phyloP scores from a whole-genome alignment of 2,329 filamentous ascomycete species.

The Cladophialophora yegresii region DNA sequence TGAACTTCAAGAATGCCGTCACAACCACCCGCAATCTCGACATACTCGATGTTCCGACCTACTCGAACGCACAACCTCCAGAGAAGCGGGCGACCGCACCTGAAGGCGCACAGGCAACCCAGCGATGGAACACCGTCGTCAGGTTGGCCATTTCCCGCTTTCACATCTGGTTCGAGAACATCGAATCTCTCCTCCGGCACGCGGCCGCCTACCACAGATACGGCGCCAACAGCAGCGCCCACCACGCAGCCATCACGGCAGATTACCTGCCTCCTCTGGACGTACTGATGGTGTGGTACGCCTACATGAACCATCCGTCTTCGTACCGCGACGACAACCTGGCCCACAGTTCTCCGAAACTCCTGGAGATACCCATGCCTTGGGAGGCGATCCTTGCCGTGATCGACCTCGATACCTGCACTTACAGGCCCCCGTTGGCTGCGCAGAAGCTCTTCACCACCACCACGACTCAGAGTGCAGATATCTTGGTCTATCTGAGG shows the following conservation, averaged over 20 bases:
- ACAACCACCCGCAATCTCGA: constrained; percentile 17
- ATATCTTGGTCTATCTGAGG: constrained; percentile 29
- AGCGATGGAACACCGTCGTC: constrained; percentile 26
- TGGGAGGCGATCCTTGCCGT: constrained; percentile 28
- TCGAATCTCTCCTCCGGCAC: constrained; percentile 23
- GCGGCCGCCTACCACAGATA: constrained; percentile 26
- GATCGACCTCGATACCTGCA: constrained; percentile 26
- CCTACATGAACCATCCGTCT: constrained; percentile 25
- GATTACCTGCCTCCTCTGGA: constrained; percentile 33
- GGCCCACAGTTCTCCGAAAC: constrained; percentile 11
- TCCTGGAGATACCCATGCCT: constrained; percentile 24
- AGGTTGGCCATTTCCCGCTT: constrained; percentile 29
- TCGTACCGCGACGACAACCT: constrained; percentile 15
- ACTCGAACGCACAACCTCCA: neutral
- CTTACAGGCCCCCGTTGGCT: constrained; percentile 20
- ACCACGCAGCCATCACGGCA: constrained; percentile 18
- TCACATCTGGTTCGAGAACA: constrained; percentile 25
- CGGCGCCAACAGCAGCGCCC: constrained; percentile 11
- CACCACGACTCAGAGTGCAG: constrained; percentile 24
- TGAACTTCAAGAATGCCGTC: constrained; percentile 17
- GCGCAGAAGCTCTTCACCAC: constrained; percentile 28
- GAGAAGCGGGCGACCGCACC: neutral
- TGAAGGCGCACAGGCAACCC: constrained; percentile 2
- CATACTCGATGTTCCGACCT: constrained; percentile 12
- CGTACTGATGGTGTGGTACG: constrained; percentile 34